Conservation (phyloP, 805 yeast species). For the Starmera quercuum region DNA sequence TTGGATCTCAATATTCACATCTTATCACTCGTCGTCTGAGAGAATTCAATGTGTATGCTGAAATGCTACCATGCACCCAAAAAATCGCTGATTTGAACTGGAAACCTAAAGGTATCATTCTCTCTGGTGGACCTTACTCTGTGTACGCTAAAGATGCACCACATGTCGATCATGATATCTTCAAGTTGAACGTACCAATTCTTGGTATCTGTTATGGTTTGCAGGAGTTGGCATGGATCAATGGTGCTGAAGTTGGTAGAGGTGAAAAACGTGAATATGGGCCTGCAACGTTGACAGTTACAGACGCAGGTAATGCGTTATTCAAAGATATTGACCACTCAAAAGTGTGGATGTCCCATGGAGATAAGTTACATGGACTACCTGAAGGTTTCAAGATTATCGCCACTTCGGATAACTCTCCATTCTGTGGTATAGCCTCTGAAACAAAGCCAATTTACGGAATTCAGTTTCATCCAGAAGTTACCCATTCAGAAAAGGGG, state of each 20-base stretch:
- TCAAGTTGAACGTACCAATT: constrained; percentile 87
- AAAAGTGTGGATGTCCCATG: constrained; percentile 99
- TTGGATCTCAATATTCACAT: constrained; percentile 98
- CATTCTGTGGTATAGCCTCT: constrained; percentile 88
- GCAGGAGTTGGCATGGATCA: constrained; percentile 98
- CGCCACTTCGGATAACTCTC: constrained; percentile 91
- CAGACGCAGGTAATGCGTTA: constrained; percentile 58
- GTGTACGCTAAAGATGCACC: constrained; percentile 95
- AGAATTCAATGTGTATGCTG: constrained; percentile 97
- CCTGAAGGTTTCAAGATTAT: constrained; percentile 86
- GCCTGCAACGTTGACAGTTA: constrained; percentile 81
- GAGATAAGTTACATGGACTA: constrained; percentile 86
- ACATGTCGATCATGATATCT: constrained; percentile 92
- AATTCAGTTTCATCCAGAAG: constrained; percentile 99
- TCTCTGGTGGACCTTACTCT: constrained; percentile 97
- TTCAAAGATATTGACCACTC: constrained; percentile 89
- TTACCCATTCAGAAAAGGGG: constrained; percentile 91
- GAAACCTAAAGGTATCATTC: constrained; percentile 94
- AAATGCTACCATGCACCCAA: constrained; percentile 99
- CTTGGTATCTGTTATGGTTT: constrained; percentile 98
- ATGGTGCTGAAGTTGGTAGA: constrained; percentile 84
- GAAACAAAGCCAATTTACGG: constrained; percentile 73
- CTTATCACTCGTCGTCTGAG: constrained; percentile 94
- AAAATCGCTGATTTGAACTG: constrained; percentile 86
- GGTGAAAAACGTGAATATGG: constrained; percentile 98